Conservation (phyloP, 257 asterid species). For the Solanum microdontum region DNA sequence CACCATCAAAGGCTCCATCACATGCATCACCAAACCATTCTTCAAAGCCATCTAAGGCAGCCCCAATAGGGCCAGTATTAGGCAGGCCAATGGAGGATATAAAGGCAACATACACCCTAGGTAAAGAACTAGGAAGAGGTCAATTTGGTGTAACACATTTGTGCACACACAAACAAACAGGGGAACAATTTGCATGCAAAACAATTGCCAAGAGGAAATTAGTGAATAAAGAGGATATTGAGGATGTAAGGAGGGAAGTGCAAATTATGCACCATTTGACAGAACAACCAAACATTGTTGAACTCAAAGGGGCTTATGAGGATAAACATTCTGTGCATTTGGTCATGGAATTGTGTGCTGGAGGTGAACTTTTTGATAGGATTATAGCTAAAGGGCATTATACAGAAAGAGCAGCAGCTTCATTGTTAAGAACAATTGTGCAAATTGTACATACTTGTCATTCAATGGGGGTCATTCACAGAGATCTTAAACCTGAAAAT, state of each 20-base stretch:
- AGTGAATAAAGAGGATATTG: conserved; percentile 45
- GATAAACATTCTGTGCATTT: conserved; percentile 53
- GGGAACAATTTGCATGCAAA: conserved; percentile 53
- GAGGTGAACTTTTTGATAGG: conserved; percentile 57
- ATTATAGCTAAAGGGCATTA: conserved; percentile 54
- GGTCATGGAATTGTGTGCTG: conserved; percentile 57
- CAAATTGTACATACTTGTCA: conserved; percentile 55
- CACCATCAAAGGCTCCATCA: not conserved
- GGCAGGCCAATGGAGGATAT: conserved; percentile 64
- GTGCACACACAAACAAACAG: conserved; percentile 40
- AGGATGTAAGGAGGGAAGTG: conserved; percentile 55
- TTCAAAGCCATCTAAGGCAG: conserved; percentile 14
- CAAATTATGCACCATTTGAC: conserved; percentile 60
- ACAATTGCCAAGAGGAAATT: conserved; percentile 59
- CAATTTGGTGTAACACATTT: conserved; percentile 52
- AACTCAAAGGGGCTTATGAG: conserved; percentile 52
- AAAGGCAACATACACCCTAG: conserved; percentile 29
- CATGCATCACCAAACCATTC: conserved; percentile 19
- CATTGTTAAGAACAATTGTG: conserved; percentile 50
- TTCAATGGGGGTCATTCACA: conserved; percentile 57
- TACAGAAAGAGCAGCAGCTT: conserved; percentile 57
- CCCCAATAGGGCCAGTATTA: conserved; percentile 37
- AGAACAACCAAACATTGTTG: conserved; percentile 52
- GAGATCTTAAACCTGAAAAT: conserved; percentile 63
- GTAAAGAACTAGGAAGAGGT: conserved; percentile 59